phyloP scores from a whole-genome alignment of 306 rosid species.

The Clitoria ternatea region DNA sequence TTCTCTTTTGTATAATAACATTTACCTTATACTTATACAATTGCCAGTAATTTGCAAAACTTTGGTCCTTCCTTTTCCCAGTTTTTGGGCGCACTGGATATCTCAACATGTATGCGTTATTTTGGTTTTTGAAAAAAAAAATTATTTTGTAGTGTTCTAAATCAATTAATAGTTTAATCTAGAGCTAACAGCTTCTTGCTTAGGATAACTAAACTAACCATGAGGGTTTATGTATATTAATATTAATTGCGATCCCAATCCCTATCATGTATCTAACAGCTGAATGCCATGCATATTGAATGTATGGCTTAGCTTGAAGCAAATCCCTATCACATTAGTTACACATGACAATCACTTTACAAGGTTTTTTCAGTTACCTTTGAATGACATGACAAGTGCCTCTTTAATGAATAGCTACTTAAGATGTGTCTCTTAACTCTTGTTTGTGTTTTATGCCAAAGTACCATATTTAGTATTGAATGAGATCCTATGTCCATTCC shows the following conservation, averaged over 20 bases:
- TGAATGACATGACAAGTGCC: background rate
- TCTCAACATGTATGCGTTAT: conserved; percentile 37
- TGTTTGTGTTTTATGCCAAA: background rate
- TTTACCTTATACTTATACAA: conserved; percentile 40
- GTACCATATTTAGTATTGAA: background rate
- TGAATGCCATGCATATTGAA: background rate
- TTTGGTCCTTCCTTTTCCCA: conserved; percentile 28
- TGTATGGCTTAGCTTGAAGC: conserved; percentile 9
- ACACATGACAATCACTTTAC: background rate
- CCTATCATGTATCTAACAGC: conserved; percentile 6
- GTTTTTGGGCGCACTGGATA: conserved; percentile 43
- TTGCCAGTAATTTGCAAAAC: conserved; percentile 35
- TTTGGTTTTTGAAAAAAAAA: conserved; percentile 4
- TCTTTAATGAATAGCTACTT: background rate
- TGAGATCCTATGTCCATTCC: background rate
- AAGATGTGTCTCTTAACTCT: background rate
- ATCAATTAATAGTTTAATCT: conserved; percentile 3
- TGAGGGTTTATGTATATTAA: conserved; percentile 29
- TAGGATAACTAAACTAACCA: conserved; percentile 26
- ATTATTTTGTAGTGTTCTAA: conserved; percentile 9
- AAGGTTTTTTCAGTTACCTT: background rate
- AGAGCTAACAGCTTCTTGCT: conserved; percentile 21
- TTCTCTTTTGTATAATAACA: conserved; percentile 40
- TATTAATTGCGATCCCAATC: conserved; percentile 11
- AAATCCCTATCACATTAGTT: background rate